Percentiles rank a stretch among this genome's conserved stretches.
phyloP scores from a whole-genome alignment of 1,284 basidiomycete species.

The Apiotrichum porosum region DNA sequence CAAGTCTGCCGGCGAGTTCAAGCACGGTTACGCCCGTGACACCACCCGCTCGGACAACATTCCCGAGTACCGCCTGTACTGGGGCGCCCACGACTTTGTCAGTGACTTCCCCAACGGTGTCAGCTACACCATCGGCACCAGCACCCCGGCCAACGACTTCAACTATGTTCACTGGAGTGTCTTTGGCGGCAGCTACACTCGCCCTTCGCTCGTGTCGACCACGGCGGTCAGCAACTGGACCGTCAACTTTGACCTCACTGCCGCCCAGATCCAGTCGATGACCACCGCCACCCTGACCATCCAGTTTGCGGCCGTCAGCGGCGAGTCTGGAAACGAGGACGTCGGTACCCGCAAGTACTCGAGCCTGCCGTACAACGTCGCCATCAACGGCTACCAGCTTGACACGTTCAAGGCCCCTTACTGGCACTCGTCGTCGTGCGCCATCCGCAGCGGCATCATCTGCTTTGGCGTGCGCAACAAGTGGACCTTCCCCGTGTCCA shows the following conservation, averaged over 20 bases:
- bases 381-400: constrained; percentile 25
- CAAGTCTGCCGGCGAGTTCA: constrained; percentile 29
- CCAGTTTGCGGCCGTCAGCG: constrained; percentile 25
- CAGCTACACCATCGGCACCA: constrained; percentile 27
- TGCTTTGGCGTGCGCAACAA: constrained; percentile 28
- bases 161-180: constrained; percentile 32
- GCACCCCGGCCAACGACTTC: constrained; percentile 22
- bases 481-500: constrained; percentile 21
- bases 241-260: constrained; percentile 19
- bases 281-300: constrained; percentile 23
- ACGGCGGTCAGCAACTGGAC: constrained; percentile 32
- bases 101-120: constrained; percentile 32
- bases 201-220: constrained; percentile 3
- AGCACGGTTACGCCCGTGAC: constrained; percentile 25
- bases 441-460: constrained; percentile 23
- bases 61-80: constrained; percentile 31
- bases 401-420: constrained; percentile 27
- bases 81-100: constrained; percentile 30
- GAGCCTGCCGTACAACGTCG: constrained; percentile 19
- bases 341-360: constrained; percentile 15
- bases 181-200: constrained; percentile 18
- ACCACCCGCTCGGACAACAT: constrained; percentile 19
- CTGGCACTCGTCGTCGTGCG: constrained; percentile 30
- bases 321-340: constrained; percentile 30
- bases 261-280: constrained; percentile 4